These are phyloP conservation scores for Chimonanthus salicifolius DNA, from an alignment of 164 flowering plant species.

Conservation along the genomic window DNA sequence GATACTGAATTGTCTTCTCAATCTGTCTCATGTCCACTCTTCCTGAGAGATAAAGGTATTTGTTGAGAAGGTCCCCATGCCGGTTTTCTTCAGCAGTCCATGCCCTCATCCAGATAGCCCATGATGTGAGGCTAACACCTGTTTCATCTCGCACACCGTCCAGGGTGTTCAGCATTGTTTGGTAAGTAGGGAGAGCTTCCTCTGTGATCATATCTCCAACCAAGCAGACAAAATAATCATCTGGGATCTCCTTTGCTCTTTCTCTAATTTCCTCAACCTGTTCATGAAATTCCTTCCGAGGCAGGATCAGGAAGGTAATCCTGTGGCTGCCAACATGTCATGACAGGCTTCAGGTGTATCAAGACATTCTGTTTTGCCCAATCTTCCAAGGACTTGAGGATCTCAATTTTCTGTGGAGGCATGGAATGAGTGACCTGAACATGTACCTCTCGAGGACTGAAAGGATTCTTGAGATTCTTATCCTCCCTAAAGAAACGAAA, in stretches of 20 bases:
- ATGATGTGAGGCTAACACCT: slow-evolving; percentile 63
- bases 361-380: slow-evolving; percentile 63
- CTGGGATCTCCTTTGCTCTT: slow-evolving; percentile 65
- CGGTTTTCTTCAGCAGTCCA: slow-evolving; percentile 60
- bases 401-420: slow-evolving; percentile 65
- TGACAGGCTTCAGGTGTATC: slow-evolving; percentile 54
- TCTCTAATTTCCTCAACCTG: slow-evolving; percentile 51
- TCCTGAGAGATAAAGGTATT: slow-evolving; percentile 56
- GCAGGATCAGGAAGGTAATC: slow-evolving; percentile 66
- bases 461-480: slow-evolving; percentile 44
- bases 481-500: slow-evolving; percentile 31
- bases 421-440: slow-evolving; percentile 64
- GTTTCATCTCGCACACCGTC: slow-evolving; percentile 63
- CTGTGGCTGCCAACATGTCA: slow-evolving; percentile 72
- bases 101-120: slow-evolving; percentile 73
- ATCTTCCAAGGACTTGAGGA: slow-evolving; percentile 50
- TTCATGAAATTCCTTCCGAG: slow-evolving; percentile 54
- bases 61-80: slow-evolving; percentile 56
- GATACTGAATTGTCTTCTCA: slow-evolving; percentile 67
- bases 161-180: slow-evolving; percentile 53
- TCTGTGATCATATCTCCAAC: slow-evolving; percentile 72
- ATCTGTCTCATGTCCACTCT: slow-evolving; percentile 64
- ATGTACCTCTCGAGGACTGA: slow-evolving; percentile 52
- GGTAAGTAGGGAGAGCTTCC: slow-evolving; percentile 46
- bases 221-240: slow-evolving; percentile 60